A percentile compares a stretch with the other conserved stretches of the same genome.
Evolutionary conservation across 2,329 filamentous ascomycete species (phyloP).

Genomic region (Monascus ruber): DNA sequence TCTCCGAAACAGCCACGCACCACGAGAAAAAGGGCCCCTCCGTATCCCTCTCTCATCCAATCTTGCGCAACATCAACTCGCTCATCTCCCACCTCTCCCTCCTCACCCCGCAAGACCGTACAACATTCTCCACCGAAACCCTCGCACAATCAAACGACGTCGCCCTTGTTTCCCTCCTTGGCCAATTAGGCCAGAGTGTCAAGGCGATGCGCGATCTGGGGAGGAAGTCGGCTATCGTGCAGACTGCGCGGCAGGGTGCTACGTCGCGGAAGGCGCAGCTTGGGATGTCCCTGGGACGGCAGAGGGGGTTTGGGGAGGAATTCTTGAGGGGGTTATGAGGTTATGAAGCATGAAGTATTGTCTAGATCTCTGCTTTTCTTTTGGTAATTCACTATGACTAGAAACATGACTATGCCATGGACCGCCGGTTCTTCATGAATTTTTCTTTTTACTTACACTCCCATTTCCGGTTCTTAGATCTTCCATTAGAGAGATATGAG

Average conservation of each 20-base stretch:
- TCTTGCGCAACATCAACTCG: constrained; percentile 80
- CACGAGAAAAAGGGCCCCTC: constrained; percentile 28
- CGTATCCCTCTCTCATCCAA: constrained; percentile 53
- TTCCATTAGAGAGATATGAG: too few relatives aligned
- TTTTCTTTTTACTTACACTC: too few relatives aligned
- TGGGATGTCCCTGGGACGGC: constrained; percentile 5
- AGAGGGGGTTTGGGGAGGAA: constrained; percentile 15
- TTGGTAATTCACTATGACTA: neutral
- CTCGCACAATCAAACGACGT: constrained; percentile 76
- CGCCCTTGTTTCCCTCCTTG: constrained; percentile 62
- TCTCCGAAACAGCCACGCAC: constrained; percentile 53
- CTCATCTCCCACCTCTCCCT: constrained; percentile 75
- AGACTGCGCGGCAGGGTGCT: constrained; percentile 22
- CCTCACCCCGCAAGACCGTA: constrained; percentile 58
- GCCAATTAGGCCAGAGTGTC: constrained; percentile 61
- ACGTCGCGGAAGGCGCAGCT: constrained; percentile 12
- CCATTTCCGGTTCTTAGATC: too few relatives aligned
- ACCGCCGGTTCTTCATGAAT: too few relatives aligned
- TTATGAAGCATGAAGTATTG: neutral
- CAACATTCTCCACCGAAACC: constrained; percentile 58
- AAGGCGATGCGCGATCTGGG: constrained; percentile 62
- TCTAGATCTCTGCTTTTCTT: neutral
- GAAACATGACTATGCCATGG: neutral
- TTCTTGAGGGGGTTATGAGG: too few relatives aligned
- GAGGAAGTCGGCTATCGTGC: constrained; percentile 57